Evolutionary conservation across 2,329 filamentous ascomycete genomes (phyloP), one percentile per base, ranked within the genome.

Genomic region (Fusarium lyarnte): DNA sequence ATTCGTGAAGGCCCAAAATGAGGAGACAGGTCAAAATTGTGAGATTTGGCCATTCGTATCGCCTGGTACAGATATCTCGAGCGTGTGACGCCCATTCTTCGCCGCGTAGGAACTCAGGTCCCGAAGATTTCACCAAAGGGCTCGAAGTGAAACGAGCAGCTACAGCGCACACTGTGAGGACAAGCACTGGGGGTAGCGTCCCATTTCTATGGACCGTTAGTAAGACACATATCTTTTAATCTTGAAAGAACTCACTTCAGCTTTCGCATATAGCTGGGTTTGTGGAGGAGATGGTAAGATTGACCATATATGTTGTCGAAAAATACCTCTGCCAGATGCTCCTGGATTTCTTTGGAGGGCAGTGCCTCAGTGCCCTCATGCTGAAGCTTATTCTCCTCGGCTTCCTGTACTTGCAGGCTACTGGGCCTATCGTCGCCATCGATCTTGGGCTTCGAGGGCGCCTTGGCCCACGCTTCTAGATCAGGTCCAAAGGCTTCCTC

Each of bases 291-390:
- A 72, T 97, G 93, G 80, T 98, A 99, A 38, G 94, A 93, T 79
- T 98, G 96, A 13, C 96, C 96, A 79, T 99, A 98, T 2, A 98
- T 89, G 77, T 93, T 95, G 78, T 98, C 95, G 78, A 98, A 99
- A 79, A 97, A 99, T 1, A 98, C 91, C 77, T 98, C 95, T 23
- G 95, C 92, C 10, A 99, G 87, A 81, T 98, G 95, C 78, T 97
- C 93, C 79, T 98, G 96, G 17, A 98, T 89, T 43, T 98, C 95
- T 79, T 92, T 91, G 1, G 93, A 86, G 2, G 96, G 96, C 19
- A 99, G 83, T 62, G 92, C 91, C 72, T 97, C 94, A 5, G 89
- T 87, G 2, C 96, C 96, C 80, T 98, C 95, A 29, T 89, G 90
- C 23, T 97, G 85, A 8, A 98, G 85, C 74, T 91, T 93, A 76